These are phyloP conservation scores for Alternaria longipes DNA, from an alignment of 2,329 filamentous ascomycete species.

Conservation along the genomic window DNA sequence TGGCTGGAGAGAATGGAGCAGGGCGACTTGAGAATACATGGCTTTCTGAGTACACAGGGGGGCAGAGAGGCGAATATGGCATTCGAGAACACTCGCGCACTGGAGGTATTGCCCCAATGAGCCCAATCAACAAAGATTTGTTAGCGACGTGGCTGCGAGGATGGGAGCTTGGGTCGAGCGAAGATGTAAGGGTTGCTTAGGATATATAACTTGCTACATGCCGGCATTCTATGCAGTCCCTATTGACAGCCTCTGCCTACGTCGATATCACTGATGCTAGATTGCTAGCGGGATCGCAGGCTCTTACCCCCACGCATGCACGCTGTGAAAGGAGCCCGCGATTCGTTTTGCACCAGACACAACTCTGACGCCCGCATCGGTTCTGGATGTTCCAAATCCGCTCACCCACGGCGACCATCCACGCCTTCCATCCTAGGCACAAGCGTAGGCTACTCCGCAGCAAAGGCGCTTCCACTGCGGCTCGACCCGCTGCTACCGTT, in stretches of 20 bases:
- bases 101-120: slow-evolving; percentile 1
- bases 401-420: background rate
- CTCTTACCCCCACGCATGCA: background rate
- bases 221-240: background rate
- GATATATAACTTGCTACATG: background rate
- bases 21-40: slow-evolving; percentile 9
- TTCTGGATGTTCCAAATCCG: background rate
- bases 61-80: slow-evolving; percentile 15
- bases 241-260: background rate
- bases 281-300: background rate
- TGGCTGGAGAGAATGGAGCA: slow-evolving; percentile 18
- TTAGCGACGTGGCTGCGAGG: slow-evolving; percentile 14
- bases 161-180: slow-evolving; percentile 10
- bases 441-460: background rate
- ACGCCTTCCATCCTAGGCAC: background rate
- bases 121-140: slow-evolving; percentile 6
- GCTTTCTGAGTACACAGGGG: slow-evolving; percentile 15
- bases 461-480: background rate
- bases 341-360: background rate
- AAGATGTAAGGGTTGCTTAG: background rate
- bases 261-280: background rate
- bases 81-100: background rate
- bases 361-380: background rate
- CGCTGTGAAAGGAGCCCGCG: background rate
- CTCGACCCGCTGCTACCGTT: background rate